Conservation (phyloP, 495 filamentous ascomycete species). For the Glutinoglossum americanum region DNA sequence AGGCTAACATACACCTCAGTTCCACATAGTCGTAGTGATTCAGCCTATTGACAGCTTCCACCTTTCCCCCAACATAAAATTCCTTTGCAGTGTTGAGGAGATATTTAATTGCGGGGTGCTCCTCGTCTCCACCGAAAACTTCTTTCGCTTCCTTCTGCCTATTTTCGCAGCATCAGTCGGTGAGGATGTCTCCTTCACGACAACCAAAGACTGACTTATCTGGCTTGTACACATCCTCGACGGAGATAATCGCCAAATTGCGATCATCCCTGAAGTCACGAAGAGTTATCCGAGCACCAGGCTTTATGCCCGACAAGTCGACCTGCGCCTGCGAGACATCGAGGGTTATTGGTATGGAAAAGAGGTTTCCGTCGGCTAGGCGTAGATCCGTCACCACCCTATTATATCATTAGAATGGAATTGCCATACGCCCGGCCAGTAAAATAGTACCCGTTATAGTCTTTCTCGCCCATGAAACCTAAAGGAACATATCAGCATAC, state of each 20-base stretch:
- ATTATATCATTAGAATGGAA: conserved; percentile 7
- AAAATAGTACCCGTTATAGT: conserved; percentile 62
- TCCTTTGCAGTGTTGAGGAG: conserved; percentile 59
- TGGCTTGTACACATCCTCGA: conserved; percentile 90
- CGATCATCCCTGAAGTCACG: conserved; percentile 93
- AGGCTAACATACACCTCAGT: conserved; percentile 50
- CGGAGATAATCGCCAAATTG: conserved; percentile 83
- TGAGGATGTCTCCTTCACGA: not conserved
- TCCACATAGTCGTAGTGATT: conserved; percentile 99
- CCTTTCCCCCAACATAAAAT: conserved; percentile 84
- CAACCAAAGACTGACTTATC: conserved; percentile 51
- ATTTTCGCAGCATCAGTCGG: conserved; percentile 12
- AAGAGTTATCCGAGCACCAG: conserved; percentile 63
- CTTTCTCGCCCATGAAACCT: conserved; percentile 95
- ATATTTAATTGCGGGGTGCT: conserved; percentile 84
- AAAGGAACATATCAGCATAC: conserved; percentile 4
- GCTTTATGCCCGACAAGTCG: conserved; percentile 45
- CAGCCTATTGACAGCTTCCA: conserved; percentile 80
- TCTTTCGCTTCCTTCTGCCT: conserved; percentile 76
- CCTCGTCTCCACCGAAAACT: conserved; percentile 84
- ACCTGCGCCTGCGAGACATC: conserved; percentile 59
- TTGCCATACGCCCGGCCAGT: conserved; percentile 5
- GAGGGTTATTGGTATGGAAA: conserved; percentile 91
- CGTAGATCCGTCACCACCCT: conserved; percentile 78
- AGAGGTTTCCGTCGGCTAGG: conserved; percentile 74